Evolutionary conservation across 2,329 filamentous ascomycete genomes (phyloP).

Genomic region (Fusarium sp.): DNA sequence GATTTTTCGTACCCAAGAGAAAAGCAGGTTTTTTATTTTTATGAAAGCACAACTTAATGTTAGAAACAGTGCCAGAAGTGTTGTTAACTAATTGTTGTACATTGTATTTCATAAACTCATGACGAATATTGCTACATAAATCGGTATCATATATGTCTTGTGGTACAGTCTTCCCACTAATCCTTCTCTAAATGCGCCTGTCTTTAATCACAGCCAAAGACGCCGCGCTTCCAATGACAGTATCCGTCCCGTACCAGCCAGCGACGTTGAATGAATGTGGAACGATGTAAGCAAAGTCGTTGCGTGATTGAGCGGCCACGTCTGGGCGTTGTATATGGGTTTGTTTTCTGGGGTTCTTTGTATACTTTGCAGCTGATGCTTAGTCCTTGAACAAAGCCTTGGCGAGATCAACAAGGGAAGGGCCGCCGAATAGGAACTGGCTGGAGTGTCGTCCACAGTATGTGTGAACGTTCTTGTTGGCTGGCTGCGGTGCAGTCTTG

Average conservation of each 20-base stretch:
- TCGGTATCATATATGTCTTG: constrained; percentile 37
- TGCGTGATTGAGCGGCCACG: constrained; percentile 23
- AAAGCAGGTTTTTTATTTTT: neutral
- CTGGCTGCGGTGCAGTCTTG: constrained; percentile 54
- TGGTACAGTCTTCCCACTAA: constrained; percentile 28
- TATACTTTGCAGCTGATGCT: constrained; percentile 18
- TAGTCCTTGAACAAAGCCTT: constrained; percentile 55
- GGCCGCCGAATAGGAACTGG: constrained; percentile 65
- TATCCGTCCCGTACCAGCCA: constrained; percentile 48
- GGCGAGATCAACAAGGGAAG: constrained; percentile 59
- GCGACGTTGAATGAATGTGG: constrained; percentile 38
- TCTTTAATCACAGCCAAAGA: constrained; percentile 34
- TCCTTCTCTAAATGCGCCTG: constrained; percentile 17
- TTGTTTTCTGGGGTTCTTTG: constrained; percentile 12
- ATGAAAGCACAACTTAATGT: constrained; percentile 9
- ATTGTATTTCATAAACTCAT: constrained; percentile 43
- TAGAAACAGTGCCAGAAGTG: constrained; percentile 4
- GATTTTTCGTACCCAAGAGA: neutral
- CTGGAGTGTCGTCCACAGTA: constrained; percentile 68
- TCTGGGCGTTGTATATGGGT: constrained; percentile 12
- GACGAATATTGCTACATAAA: constrained; percentile 36
- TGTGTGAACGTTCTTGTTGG: constrained; percentile 67
- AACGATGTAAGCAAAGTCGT: constrained; percentile 20
- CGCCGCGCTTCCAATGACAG: constrained; percentile 34
- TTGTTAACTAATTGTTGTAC: constrained; percentile 2